Evolutionary conservation across 495 filamentous ascomycete genomes (phyloP).

Genomic region (Amphirosellinia nigrospora): DNA sequence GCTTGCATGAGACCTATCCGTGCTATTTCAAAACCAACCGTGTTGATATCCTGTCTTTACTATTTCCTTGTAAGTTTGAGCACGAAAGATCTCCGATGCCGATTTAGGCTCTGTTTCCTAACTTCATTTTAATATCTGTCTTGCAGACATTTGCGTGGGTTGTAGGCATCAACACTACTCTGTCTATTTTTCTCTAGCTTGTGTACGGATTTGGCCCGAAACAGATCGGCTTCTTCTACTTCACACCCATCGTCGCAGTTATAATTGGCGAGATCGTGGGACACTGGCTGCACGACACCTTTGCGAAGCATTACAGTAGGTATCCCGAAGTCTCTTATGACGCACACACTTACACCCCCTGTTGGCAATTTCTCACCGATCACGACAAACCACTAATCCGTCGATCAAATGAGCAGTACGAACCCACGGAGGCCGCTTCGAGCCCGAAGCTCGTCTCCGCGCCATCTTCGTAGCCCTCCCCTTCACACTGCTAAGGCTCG

Average conservation of each 20-base stretch:
- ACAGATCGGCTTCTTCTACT: slow-evolving; percentile 67
- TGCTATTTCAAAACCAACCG: slow-evolving; percentile 57
- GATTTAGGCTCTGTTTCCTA: neutral
- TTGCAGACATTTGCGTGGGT: slow-evolving; percentile 62
- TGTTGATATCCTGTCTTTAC: slow-evolving; percentile 57
- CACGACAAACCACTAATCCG: neutral
- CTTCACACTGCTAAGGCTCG: slow-evolving; percentile 56
- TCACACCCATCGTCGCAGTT: slow-evolving; percentile 61
- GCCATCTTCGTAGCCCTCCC: slow-evolving; percentile 57
- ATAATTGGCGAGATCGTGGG: slow-evolving; percentile 60
- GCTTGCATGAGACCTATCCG: slow-evolving; percentile 52
- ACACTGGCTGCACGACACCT: slow-evolving; percentile 65
- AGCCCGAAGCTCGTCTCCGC: slow-evolving; percentile 64
- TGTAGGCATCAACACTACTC: slow-evolving; percentile 67
- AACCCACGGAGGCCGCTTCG: slow-evolving; percentile 58
- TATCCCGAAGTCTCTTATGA: neutral
- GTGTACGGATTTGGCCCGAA: slow-evolving; percentile 61
- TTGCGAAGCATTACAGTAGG: slow-evolving; percentile 51
- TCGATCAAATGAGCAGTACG: slow-evolving; percentile 33
- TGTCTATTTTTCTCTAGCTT: slow-evolving; percentile 59
- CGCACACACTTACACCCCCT: neutral
- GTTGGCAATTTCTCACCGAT: neutral
- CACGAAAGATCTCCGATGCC: neutral
- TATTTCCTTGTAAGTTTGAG: slow-evolving; percentile 54
- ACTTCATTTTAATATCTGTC: neutral